phyloP scores from a whole-genome alignment of 2,329 filamentous ascomycete genomes.

The Simplicillium sp. region DNA sequence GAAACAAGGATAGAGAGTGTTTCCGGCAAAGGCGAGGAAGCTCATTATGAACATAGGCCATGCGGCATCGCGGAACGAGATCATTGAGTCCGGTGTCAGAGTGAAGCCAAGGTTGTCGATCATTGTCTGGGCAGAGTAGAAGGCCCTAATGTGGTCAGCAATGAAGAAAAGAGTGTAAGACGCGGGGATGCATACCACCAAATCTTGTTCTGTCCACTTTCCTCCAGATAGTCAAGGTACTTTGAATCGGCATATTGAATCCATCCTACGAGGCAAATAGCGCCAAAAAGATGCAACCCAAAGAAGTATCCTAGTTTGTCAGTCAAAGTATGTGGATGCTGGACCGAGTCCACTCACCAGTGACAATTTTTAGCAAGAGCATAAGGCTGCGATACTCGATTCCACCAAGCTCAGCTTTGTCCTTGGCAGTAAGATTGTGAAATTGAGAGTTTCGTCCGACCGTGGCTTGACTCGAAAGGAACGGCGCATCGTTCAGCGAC shows the following conservation, averaged over 20 bases:
- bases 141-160: conserved; percentile 22
- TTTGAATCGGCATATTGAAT: conserved; percentile 28
- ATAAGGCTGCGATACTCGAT: conserved; percentile 42
- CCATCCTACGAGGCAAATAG: conserved; percentile 38
- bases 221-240: conserved; percentile 27
- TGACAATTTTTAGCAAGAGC: conserved; percentile 35
- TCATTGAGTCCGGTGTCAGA: conserved; percentile 44
- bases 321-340: too few species aligned
- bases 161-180: neutral
- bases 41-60: conserved; percentile 36
- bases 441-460: conserved; percentile 37
- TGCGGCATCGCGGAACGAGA: conserved; percentile 33
- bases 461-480: conserved; percentile 30
- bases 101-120: conserved; percentile 44
- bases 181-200: conserved; percentile 36
- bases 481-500: conserved; percentile 19
- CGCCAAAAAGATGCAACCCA: conserved; percentile 34
- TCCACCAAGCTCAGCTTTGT: conserved; percentile 36
- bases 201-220: conserved; percentile 26
- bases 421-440: conserved; percentile 27
- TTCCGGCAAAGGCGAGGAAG: conserved; percentile 39
- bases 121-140: conserved; percentile 42
- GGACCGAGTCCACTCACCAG: conserved; percentile 18
- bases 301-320: conserved; percentile 36
- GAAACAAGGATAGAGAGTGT: conserved; percentile 48